Conservation (phyloP, 176 grass and related monocot genomes). For the Carex myosuroides region DNA sequence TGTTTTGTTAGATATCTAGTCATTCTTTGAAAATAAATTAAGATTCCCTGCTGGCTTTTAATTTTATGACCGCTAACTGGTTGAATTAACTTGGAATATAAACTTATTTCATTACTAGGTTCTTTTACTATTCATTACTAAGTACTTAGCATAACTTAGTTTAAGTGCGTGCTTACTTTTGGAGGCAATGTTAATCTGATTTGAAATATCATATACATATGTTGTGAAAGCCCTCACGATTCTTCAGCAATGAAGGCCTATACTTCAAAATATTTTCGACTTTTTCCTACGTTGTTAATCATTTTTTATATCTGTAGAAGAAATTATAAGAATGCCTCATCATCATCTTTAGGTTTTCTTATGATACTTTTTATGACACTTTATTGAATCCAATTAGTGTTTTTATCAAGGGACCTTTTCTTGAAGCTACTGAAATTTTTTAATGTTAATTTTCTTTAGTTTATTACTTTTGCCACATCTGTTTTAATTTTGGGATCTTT, state of each 20-base stretch:
- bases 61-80: neutral
- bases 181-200: neutral
- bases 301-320: neutral
- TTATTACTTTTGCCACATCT: neutral
- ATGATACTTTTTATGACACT: neutral
- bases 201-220: neutral
- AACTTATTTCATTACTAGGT: neutral
- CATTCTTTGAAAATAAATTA: neutral
- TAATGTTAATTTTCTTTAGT: neutral
- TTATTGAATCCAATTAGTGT: neutral
- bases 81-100: neutral
- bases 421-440: neutral
- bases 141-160: neutral
- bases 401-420: neutral
- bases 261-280: neutral
- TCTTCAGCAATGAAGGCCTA: neutral
- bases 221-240: neutral
- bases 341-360: neutral
- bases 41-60: neutral
- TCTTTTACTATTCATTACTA: no score
- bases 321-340: neutral
- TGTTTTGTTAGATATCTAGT: neutral
- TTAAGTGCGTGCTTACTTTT: neutral
- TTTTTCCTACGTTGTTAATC: neutral
- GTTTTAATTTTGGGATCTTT: neutral